Evolutionary conservation across 768 basidiomycete species (phyloP).

Genomic region (Mycena floridula): DNA sequence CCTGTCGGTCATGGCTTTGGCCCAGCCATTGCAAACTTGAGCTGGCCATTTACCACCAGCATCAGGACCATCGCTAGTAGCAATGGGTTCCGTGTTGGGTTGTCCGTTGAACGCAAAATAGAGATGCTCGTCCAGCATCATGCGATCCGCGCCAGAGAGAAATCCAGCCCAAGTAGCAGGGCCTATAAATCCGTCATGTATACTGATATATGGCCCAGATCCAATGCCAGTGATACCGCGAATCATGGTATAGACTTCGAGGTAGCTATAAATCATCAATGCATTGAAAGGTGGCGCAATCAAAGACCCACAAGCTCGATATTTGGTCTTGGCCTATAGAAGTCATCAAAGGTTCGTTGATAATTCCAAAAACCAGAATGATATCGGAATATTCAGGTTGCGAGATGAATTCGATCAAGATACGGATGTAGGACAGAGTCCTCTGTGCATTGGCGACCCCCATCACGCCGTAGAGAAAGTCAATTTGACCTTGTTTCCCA

Average conservation of each 20-base stretch:
- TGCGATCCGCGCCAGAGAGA: conserved; percentile 52
- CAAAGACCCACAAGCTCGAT: conserved; percentile 56
- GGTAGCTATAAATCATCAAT: conserved; percentile 40
- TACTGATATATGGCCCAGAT: conserved; percentile 53
- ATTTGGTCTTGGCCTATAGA: conserved; percentile 50
- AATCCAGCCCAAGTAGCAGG: conserved; percentile 38
- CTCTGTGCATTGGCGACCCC: conserved; percentile 83
- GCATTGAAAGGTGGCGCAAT: conserved; percentile 27
- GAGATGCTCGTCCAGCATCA: conserved; percentile 64
- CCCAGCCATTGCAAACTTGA: conserved; percentile 57
- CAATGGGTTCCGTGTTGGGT: conserved; percentile 27
- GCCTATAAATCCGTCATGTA: conserved; percentile 41
- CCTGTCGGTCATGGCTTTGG: conserved; percentile 44
- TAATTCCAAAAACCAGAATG: conserved; percentile 52
- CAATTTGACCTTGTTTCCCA: conserved; percentile 53
- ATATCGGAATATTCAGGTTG: conserved; percentile 63
- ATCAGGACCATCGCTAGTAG: conserved; percentile 17
- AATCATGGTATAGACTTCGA: conserved; percentile 53
- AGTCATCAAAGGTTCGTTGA: conserved; percentile 52
- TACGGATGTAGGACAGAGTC: conserved; percentile 68
- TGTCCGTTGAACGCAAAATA: conserved; percentile 55
- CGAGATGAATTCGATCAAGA: conserved; percentile 74
- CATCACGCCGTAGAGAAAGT: conserved; percentile 69
- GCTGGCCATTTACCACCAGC: conserved; percentile 41
- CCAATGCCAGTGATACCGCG: conserved; percentile 69